Evolutionary conservation across 371 early-diverging fungal species (phyloP).

Genomic region (Mucor sp.): DNA sequence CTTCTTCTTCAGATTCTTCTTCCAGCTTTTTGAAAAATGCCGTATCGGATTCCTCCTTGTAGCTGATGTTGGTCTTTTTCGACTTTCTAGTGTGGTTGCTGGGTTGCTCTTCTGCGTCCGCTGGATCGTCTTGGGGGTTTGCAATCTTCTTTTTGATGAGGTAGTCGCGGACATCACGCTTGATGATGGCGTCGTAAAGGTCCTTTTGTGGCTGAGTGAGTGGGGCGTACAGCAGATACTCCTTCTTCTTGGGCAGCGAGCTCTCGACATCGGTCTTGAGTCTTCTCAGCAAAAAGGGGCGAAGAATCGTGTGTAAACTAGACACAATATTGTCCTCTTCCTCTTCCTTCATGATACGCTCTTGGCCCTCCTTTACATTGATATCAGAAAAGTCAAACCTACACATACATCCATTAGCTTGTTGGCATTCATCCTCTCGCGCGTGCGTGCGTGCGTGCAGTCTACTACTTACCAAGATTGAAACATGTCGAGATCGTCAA

Average conservation of each 20-base stretch:
- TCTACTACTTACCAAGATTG: slow-evolving; percentile 76
- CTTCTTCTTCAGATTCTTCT: slow-evolving; percentile 19
- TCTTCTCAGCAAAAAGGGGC: slow-evolving; percentile 94
- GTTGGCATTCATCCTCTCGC: no score
- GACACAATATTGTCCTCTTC: slow-evolving; percentile 72
- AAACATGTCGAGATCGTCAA: slow-evolving; percentile 84
- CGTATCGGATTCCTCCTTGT: slow-evolving; percentile 49
- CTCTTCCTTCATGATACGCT: slow-evolving; percentile 74
- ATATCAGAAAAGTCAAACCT: slow-evolving; percentile 83
- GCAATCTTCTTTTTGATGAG: slow-evolving; percentile 58
- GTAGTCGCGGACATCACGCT: slow-evolving; percentile 73
- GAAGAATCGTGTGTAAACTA: slow-evolving; percentile 87
- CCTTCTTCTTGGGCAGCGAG: slow-evolving; percentile 88
- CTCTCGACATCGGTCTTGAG: slow-evolving; percentile 96
- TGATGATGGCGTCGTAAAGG: slow-evolving; percentile 81
- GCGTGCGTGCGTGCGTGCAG: no score
- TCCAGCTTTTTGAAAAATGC: slow-evolving; percentile 51
- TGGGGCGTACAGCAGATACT: slow-evolving; percentile 86
- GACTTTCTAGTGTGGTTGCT: slow-evolving; percentile 5
- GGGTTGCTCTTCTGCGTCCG: slow-evolving; percentile 5
- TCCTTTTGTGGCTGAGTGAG: slow-evolving; percentile 80
- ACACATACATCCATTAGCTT: not conserved
- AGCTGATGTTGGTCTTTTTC: slow-evolving; percentile 32
- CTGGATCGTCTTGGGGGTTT: slow-evolving; percentile 30
- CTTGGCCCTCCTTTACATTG: slow-evolving; percentile 66